Conservation (phyloP, 1,284 basidiomycete species). For the Moesziomyces sp. region DNA sequence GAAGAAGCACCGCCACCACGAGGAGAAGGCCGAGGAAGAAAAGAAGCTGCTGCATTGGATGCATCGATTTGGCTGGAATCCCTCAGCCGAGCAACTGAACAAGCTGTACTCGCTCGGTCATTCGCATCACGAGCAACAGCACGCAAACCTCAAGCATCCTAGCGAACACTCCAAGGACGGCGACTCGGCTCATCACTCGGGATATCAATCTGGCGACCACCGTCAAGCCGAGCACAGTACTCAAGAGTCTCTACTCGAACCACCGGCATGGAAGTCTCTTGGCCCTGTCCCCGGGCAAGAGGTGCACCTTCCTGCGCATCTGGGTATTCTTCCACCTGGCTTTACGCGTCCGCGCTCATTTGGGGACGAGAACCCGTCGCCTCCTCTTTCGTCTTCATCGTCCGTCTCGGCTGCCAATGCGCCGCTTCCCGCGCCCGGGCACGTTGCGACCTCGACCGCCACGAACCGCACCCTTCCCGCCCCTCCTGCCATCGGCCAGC, state of each 20-base stretch:
- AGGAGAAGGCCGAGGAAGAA: neutral
- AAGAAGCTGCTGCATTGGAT: slow-evolving; percentile 11
- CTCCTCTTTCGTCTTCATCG: neutral
- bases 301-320: neutral
- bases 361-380: too few species aligned
- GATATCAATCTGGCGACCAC: neutral
- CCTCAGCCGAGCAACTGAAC: slow-evolving; percentile 7
- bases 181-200: neutral
- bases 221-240: too few species aligned
- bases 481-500: too few species aligned
- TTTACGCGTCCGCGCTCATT: neutral
- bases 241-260: neutral
- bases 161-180: neutral
- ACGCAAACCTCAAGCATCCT: neutral
- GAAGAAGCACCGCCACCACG: too few species aligned
- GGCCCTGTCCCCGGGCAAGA: neutral
- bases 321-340: slow-evolving; percentile 14
- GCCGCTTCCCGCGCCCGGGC: slow-evolving; percentile 10
- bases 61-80: slow-evolving; percentile 14
- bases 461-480: neutral
- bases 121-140: too few species aligned
- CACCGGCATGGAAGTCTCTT: slow-evolving; percentile 3
- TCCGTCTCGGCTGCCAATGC: slow-evolving; percentile 12
- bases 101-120: slow-evolving; percentile 1
- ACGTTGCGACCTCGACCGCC: neutral